Evolutionary conservation across 106 monocot genomes (phyloP), one percentile per base, ranked within the genome.

Genomic region (Phalaenopsis equestris): DNA sequence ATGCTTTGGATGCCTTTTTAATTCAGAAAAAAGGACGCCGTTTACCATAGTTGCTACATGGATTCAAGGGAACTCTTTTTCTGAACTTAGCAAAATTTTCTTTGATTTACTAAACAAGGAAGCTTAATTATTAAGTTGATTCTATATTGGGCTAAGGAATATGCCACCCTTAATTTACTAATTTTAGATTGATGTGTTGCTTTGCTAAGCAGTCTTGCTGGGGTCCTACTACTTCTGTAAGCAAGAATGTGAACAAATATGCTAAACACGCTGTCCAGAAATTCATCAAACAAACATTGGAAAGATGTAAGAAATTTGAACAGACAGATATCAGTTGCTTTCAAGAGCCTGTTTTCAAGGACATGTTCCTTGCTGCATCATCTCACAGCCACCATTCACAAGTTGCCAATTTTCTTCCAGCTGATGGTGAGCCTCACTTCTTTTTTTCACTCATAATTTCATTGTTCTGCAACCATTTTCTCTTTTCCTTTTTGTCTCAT

Each of bases 221-320:
- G 65, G 87, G 86, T 43, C 79, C 81, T 38, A 55, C 55, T 80
- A 75, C 84, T 73, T 79, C 90, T 85, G 79, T 82, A 42, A 81
- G 81, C 77, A 89, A 87, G 79, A 83, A 87, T 84, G 74, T 80
- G 19, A 89, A 67, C 77, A 87, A 80, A 84, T 67, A 16, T 81
- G 85, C 80, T 11, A 89, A 80, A 82, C 81, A 84, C 42, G 83
- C 84, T 80, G 80, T 86, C 12, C 78, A 81, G 42, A 79, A 79
- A 77, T 86, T 92, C 80, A 76, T 89, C 43, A 87, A 78, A 57
- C 72, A 85, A 55, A 85, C 86, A 78, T 84, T 92, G 73, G 86
- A 79, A 78, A 73, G 91, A 76, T 85, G 76, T 45, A 70, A 70
- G 21, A 84, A 87, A 47, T 92, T 84, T 79, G 84, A 92, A 80